A percentile compares a stretch with the other conserved stretches of the same genome.
Evolutionary conservation across 1,284 basidiomycete genomes (phyloP).

Genomic region (Ganoderma resinaceum): DNA sequence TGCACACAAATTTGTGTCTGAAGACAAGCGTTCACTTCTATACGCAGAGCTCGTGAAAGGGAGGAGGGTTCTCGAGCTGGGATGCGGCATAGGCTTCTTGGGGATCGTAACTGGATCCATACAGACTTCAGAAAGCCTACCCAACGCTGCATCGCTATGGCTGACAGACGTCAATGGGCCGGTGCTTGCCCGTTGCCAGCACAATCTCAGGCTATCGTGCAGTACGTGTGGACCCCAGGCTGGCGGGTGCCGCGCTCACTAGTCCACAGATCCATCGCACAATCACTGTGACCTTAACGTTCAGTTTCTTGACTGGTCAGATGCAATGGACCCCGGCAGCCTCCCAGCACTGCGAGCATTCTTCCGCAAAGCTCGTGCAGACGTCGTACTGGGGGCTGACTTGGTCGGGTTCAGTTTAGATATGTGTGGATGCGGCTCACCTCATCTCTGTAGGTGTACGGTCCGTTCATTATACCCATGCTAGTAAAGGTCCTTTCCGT

Average conservation of each 20-base stretch:
- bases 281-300: conserved; percentile 52
- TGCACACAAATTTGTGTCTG: neutral
- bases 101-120: conserved; percentile 66
- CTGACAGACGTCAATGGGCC: conserved; percentile 70
- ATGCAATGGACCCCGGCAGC: conserved; percentile 50
- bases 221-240: conserved; percentile 54
- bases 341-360: conserved; percentile 37
- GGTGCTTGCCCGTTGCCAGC: conserved; percentile 67
- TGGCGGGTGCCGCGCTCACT: no score
- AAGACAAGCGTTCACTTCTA: conserved; percentile 5
- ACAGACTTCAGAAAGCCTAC: conserved; percentile 12
- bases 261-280: conserved; percentile 56
- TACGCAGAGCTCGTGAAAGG: conserved; percentile 54
- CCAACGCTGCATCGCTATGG: conserved; percentile 45
- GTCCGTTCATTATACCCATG: conserved; percentile 65
- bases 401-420: conserved; percentile 49
- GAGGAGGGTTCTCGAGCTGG: conserved; percentile 70
- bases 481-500: conserved; percentile 59
- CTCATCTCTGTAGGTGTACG: conserved; percentile 61
- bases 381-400: conserved; percentile 75
- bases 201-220: conserved; percentile 65
- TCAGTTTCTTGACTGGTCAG: conserved; percentile 66
- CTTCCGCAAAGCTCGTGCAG: conserved; percentile 52
- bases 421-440: neutral
- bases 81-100: conserved; percentile 76